These are phyloP conservation scores for Pseudocercospora ulei DNA, from an alignment of 2,329 filamentous ascomycete genomes.

Conservation along the genomic window DNA sequence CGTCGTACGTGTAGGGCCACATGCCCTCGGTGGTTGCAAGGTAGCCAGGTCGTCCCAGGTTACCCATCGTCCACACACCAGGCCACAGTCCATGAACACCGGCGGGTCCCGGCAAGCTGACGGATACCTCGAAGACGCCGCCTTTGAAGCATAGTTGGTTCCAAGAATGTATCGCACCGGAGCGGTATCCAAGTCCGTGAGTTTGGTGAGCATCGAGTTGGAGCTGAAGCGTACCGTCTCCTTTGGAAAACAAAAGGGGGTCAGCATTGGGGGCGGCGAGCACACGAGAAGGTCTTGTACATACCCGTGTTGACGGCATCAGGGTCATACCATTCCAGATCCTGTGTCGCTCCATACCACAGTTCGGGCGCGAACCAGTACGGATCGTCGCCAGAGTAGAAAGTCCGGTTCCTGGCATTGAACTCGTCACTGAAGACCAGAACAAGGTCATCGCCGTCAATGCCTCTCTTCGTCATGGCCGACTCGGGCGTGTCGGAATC, in stretches of 20 bases:
- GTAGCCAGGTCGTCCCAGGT: constrained; percentile 47
- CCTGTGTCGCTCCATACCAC: constrained; percentile 48
- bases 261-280: constrained; percentile 1
- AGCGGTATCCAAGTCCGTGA: constrained; percentile 47
- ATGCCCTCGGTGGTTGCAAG: constrained; percentile 46
- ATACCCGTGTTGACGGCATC: constrained; percentile 44
- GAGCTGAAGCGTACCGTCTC: constrained; percentile 42
- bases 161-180: constrained; percentile 47
- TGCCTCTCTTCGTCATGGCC: constrained; percentile 40
- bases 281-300: constrained; percentile 1
- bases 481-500: constrained; percentile 45
- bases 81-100: constrained; percentile 46
- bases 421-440: constrained; percentile 52
- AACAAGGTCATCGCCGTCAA: constrained; percentile 41
- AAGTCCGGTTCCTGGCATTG: constrained; percentile 45
- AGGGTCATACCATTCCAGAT: constrained; percentile 46
- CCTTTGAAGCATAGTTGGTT: constrained; percentile 48
- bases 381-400: constrained; percentile 50
- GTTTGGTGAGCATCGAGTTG: constrained; percentile 56
- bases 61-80: constrained; percentile 48
- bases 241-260: constrained; percentile 3
- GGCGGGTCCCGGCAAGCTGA: constrained; percentile 45
- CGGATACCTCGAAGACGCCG: constrained; percentile 45
- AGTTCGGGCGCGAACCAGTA: constrained; percentile 47
- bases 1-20: constrained; percentile 48